Base-by-base conservation (phyloP, 1,139 yeast genomes). In the Hansenula sp. region DNA sequence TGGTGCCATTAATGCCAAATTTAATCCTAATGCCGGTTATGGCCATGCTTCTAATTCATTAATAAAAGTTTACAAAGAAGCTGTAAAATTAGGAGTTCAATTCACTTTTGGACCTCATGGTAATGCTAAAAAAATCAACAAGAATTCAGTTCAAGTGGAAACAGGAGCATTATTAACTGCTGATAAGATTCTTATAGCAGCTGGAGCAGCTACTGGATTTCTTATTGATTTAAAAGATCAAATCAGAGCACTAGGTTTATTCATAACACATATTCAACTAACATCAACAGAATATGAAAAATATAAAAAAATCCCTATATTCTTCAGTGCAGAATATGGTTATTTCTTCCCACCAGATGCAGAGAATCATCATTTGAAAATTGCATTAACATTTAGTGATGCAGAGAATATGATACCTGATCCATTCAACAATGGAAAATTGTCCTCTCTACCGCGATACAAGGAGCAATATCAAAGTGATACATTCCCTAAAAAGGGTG, bases 331-430 rank as follows among this genome's bases (percentile, higher is more conserved):
- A 8, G 71, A 69, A 40, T 52, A 62, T 46, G 79, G 79, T 0
- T 74, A 72, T 50, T 71, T 71, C 49, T 71, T 71, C 52, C 72
- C 73, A 6, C 73, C 74, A 8, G 77, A 72, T 46, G 59, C 60
- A 3, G 64, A 56, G 3, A 63, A 68, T 2, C 56, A 53, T 29
- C 44, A 56, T 6, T 38, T 71, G 38, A 73, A 73, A 45, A 57
- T 70, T 41, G 73, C 66, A 9, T 50, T 66, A 32, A 65, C 69
- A 1, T 66, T 62, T 20, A 52, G 64, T 10, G 73, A 70, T 29
- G 61, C 65, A 7, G 53, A 57, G 12, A 59, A 64, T 44, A 43
- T 43, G 16, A 53, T 60, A 13, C 10, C 19, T 0, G 48, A 59
- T 44, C 64, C 65, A 2, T 58, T 59, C 46, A 48, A 53, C 4